These are phyloP conservation scores for Hypoxylon perforatum DNA, from an alignment of 495 filamentous ascomycete species.

Conservation along the genomic window DNA sequence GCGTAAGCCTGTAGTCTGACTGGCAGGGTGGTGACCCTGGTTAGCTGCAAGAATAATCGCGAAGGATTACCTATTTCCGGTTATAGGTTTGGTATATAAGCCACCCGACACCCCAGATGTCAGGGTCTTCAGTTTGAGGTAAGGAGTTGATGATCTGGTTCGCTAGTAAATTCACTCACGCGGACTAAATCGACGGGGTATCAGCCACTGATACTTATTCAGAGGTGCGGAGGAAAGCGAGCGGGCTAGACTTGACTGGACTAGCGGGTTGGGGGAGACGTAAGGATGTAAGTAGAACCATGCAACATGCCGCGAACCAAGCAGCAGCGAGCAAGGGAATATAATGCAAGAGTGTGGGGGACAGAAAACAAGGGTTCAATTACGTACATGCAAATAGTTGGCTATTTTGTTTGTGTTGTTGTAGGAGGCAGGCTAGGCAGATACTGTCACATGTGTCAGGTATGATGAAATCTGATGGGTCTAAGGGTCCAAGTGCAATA, in stretches of 20 bases:
- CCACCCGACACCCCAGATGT: background rate
- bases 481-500: no score
- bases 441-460: no score
- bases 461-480: no score
- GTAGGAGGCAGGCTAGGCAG: no score
- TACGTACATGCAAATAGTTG: no score
- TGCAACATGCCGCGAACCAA: no score
- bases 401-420: no score
- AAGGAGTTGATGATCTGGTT: background rate
- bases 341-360: background rate
- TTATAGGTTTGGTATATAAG: constrained; percentile 4
- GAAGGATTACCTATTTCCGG: constrained; percentile 16
- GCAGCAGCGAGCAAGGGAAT: background rate
- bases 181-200: constrained; percentile 19
- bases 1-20: constrained; percentile 20
- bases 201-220: constrained; percentile 19
- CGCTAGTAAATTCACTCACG: constrained; percentile 33
- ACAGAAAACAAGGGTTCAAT: no score
- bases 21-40: constrained; percentile 11
- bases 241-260: constrained; percentile 15
- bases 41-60: constrained; percentile 26
- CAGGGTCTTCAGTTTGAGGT: constrained; percentile 20
- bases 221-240: constrained; percentile 12
- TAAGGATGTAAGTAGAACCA: no score
- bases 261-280: no score